Conservation (phyloP, 345 rosid genomes). For the Citrus sp. region DNA sequence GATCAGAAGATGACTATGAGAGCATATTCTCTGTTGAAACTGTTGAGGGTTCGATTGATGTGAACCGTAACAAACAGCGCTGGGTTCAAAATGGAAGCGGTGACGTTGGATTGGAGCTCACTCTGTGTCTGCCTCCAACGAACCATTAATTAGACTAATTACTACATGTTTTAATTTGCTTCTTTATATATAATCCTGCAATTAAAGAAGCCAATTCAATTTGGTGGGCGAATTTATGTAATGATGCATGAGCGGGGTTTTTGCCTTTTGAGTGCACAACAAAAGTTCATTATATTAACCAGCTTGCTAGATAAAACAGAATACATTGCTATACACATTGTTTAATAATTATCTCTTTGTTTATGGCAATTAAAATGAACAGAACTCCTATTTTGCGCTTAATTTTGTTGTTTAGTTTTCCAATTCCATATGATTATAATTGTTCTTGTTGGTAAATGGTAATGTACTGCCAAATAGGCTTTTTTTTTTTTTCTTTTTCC, state of each 20-base stretch:
- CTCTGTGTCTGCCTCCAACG: slow-evolving; percentile 22
- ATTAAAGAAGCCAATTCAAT: too few species aligned
- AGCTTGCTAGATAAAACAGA: too few species aligned
- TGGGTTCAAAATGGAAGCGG: neutral
- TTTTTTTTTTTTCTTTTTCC: neutral
- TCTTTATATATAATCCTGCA: neutral
- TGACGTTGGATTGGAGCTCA: slow-evolving; percentile 30
- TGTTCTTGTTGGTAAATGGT: neutral
- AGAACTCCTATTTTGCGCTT: neutral
- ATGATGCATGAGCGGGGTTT: too few species aligned
- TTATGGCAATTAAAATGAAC: neutral
- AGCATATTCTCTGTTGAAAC: slow-evolving; percentile 31
- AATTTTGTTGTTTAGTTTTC: too few species aligned
- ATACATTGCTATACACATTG: neutral
- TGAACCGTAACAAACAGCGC: neutral
- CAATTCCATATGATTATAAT: neutral
- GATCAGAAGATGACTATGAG: slow-evolving; percentile 18
- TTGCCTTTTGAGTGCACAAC: too few species aligned
- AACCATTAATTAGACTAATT: neutral
- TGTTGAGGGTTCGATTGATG: slow-evolving; percentile 19
- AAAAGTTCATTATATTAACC: too few species aligned
- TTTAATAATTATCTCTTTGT: neutral
- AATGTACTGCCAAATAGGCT: neutral
- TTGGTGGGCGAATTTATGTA: too few species aligned
- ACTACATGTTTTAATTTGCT: too few species aligned